Evolutionary conservation across 192 early-diverging fungal species (phyloP).

Genomic region (Rhizophlyctis rosea): DNA sequence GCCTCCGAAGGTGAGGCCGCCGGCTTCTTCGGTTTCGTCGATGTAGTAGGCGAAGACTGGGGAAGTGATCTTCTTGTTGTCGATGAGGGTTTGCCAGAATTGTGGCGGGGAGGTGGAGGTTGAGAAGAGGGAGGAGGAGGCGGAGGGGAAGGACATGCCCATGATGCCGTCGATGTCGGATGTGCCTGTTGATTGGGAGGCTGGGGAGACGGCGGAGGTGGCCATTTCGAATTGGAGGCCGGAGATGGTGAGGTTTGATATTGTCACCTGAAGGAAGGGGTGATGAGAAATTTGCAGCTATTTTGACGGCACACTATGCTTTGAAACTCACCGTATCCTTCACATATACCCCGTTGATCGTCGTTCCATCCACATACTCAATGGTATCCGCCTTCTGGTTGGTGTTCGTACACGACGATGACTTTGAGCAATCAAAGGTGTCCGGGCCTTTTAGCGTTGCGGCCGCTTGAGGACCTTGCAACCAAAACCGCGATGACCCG

Average conservation of each 20-base stretch:
- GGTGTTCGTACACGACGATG: conserved; percentile 23
- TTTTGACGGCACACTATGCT: too few species aligned
- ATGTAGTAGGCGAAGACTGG: conserved; percentile 40
- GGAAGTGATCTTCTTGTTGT: conserved; percentile 3
- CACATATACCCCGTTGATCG: conserved; percentile 24
- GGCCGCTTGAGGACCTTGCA: conserved; percentile 28
- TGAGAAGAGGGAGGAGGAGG: too few species aligned
- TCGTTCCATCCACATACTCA: conserved; percentile 38
- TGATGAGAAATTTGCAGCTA: too few species aligned
- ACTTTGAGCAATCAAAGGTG: conserved; percentile 23
- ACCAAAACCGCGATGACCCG: conserved; percentile 43
- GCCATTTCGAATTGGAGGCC: conserved; percentile 30
- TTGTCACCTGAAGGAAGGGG: too few species aligned
- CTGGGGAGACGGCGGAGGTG: conserved; percentile 7
- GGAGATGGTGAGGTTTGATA: conserved; percentile 17
- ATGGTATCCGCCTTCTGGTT: conserved; percentile 21
- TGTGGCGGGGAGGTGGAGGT: too few species aligned
- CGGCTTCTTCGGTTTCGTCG: conserved; percentile 11
- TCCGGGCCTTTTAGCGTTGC: conserved; percentile 18
- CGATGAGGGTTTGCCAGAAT: conserved; percentile 23
- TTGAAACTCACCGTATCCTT: conserved; percentile 26
- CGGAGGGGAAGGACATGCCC: conserved; percentile 39
- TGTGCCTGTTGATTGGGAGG: neutral
- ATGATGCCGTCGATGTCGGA: conserved; percentile 35
- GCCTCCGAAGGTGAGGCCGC: conserved; percentile 37